Percentiles rank a stretch among this genome's conserved stretches.
phyloP scores from a whole-genome alignment of 2,329 filamentous ascomycete species.

The Xylariales sp. region DNA sequence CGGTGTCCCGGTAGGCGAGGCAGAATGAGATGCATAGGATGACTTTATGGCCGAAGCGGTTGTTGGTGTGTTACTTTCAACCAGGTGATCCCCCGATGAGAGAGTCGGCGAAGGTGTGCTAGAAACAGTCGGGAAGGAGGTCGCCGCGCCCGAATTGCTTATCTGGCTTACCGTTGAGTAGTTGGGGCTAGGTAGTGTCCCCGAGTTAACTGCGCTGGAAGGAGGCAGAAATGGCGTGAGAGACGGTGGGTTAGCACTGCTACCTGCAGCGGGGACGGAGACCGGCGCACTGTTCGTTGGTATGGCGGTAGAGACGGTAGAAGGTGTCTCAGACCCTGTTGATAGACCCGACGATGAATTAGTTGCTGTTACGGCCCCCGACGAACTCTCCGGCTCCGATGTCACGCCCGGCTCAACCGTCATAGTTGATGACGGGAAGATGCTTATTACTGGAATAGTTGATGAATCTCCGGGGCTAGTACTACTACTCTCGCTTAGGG shows the following conservation, averaged over 20 bases:
- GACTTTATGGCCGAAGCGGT: constrained; percentile 35
- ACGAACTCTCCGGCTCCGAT: constrained; percentile 15
- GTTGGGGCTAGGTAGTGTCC: constrained; percentile 1
- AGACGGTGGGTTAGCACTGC: constrained; percentile 1
- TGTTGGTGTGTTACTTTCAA: constrained; percentile 16
- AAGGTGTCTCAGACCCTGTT: constrained; percentile 17
- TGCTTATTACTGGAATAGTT: constrained; percentile 40
- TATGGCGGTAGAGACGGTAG: constrained; percentile 24
- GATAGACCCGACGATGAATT: constrained; percentile 1
- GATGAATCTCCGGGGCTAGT: constrained; percentile 22
- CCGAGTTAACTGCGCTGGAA: constrained; percentile 15
- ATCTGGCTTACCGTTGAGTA: constrained; percentile 1
- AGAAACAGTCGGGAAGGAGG: constrained; percentile 14
- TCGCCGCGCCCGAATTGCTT: constrained; percentile 16
- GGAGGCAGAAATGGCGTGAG: constrained; percentile 24
- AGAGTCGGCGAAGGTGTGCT: constrained; percentile 12
- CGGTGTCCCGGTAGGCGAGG: constrained; percentile 53
- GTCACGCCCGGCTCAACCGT: constrained; percentile 19
- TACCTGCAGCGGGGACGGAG: neutral
- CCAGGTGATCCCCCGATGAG: constrained; percentile 12
- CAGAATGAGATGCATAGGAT: constrained; percentile 40
- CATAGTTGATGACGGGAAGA: constrained; percentile 43
- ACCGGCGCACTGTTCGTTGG: constrained; percentile 14
- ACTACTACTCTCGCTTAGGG: constrained; percentile 38
- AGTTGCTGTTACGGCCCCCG: constrained; percentile 7